These are phyloP conservation scores for Pleurotus ostreatus DNA, from an alignment of 768 basidiomycete species.

Conservation along the genomic window DNA sequence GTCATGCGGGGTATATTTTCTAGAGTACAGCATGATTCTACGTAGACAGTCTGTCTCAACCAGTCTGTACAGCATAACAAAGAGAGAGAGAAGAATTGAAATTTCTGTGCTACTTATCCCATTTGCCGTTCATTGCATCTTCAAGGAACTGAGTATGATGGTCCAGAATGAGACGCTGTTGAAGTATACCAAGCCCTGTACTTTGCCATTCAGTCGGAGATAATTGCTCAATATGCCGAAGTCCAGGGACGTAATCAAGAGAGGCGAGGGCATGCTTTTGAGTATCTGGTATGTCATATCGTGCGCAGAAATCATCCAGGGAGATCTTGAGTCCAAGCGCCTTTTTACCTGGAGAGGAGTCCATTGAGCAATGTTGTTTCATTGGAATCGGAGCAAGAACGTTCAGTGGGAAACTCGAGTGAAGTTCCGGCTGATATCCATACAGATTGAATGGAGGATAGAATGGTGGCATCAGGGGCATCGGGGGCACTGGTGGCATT, in stretches of 20 bases:
- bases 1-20: conserved; percentile 11
- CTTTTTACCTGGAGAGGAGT: neutral
- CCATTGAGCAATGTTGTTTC: neutral
- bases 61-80: neutral
- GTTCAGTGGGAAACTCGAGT: neutral
- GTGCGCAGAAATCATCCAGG: neutral
- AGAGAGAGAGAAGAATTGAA: neutral
- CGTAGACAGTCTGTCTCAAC: neutral
- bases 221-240: neutral
- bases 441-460: neutral
- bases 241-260: neutral
- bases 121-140: neutral
- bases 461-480: neutral
- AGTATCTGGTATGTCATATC: conserved; percentile 1
- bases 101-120: neutral
- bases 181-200: neutral
- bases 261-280: neutral
- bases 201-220: neutral
- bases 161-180: neutral
- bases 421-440: too few relatives aligned
- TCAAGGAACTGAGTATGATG: neutral
- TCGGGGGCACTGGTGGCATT: neutral
- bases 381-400: neutral
- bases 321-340: neutral
- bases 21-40: neutral